Evolutionary conservation across 768 basidiomycete genomes (phyloP).

Genomic region (Cyclocybe aegerita): DNA sequence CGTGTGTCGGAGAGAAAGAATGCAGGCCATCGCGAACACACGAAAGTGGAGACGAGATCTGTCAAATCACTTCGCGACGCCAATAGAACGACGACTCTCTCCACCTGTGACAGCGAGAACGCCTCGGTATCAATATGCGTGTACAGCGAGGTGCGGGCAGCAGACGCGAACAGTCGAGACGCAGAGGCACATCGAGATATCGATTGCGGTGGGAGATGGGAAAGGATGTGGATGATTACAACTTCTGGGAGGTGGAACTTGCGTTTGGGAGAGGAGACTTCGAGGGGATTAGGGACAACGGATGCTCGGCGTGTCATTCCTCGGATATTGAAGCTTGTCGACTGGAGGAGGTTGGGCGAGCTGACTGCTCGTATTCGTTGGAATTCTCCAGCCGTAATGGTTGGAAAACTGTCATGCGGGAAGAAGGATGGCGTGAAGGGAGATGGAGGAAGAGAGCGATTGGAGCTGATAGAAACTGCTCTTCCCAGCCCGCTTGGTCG

Average conservation of each 20-base stretch:
- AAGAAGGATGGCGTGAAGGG: conserved; percentile 24
- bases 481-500: conserved; percentile 46
- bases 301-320: conserved; percentile 17
- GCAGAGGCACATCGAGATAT: conserved; percentile 29
- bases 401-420: conserved; percentile 5
- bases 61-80: conserved; percentile 39
- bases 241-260: conserved; percentile 28
- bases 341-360: conserved; percentile 35
- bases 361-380: conserved; percentile 32
- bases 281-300: conserved; percentile 2
- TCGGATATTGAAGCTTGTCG: conserved; percentile 19
- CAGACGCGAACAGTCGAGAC: conserved; percentile 31
- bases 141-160: conserved; percentile 34
- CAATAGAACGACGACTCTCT: conserved; percentile 35
- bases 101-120: conserved; percentile 26
- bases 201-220: conserved; percentile 28
- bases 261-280: conserved; percentile 6
- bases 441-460: conserved; percentile 35
- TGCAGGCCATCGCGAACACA: conserved; percentile 42
- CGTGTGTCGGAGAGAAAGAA: conserved; percentile 29
- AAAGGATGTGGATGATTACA: conserved; percentile 31
- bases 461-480: conserved; percentile 33
- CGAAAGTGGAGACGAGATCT: conserved; percentile 36
- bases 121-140: conserved; percentile 30
- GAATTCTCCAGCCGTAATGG: conserved; percentile 1